These are phyloP conservation scores for Exophiala sideris DNA, from an alignment of 2,329 filamentous ascomycete species.

Conservation along the genomic window DNA sequence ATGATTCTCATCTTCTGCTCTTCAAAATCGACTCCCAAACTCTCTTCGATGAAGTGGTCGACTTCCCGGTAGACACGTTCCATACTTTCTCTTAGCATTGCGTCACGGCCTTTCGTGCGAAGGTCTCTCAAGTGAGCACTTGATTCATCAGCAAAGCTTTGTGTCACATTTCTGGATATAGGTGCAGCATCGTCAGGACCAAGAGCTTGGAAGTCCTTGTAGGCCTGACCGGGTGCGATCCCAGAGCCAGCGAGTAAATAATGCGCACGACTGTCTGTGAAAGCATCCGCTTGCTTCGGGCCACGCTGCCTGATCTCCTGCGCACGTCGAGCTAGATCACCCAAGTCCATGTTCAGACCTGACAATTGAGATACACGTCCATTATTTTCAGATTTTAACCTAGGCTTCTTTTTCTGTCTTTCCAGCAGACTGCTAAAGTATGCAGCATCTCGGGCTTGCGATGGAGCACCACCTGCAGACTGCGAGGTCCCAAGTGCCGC, in stretches of 20 bases:
- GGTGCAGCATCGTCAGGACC: constrained; percentile 53
- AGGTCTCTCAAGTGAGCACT: constrained; percentile 70
- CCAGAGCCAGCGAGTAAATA: constrained; percentile 92
- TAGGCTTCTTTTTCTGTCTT: constrained; percentile 63
- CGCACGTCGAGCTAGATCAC: constrained; percentile 75
- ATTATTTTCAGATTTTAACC: constrained; percentile 50
- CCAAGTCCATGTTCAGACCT: constrained; percentile 82
- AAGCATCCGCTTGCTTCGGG: constrained; percentile 42
- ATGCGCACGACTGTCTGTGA: constrained; percentile 59
- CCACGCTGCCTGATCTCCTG: constrained; percentile 71
- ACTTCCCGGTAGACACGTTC: constrained; percentile 88
- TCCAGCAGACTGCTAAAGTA: constrained; percentile 65
- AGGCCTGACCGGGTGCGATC: constrained; percentile 78
- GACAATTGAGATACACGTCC: constrained; percentile 71
- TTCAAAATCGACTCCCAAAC: constrained; percentile 94
- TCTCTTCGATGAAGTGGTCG: constrained; percentile 89
- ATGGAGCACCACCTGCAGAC: constrained; percentile 9
- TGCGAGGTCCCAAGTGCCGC: constrained; percentile 3
- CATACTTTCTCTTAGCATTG: constrained; percentile 87
- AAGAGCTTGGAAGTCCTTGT: constrained; percentile 83
- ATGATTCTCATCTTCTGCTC: constrained; percentile 90
- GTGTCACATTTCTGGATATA: constrained; percentile 7
- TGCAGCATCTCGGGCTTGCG: constrained; percentile 41
- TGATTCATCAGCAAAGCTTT: constrained; percentile 24
- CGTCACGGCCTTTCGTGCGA: constrained; percentile 84